Evolutionary conservation across 208 protist species (phyloP).

Genomic region (Leptomonas pyrrhocoris): DNA sequence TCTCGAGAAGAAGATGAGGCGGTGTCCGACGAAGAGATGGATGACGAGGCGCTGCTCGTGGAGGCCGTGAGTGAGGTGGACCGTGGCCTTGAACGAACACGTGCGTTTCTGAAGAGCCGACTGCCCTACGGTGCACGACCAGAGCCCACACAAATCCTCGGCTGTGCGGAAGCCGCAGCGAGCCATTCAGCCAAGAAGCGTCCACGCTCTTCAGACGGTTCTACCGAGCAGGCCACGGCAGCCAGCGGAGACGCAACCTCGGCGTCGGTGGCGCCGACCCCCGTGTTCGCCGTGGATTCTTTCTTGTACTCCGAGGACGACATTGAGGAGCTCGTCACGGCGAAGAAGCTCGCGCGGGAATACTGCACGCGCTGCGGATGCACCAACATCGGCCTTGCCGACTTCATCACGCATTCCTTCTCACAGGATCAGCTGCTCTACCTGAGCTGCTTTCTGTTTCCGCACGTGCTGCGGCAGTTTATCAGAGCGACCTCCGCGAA

Average conservation of each 20-base stretch:
- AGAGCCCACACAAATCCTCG: conserved; percentile 41
- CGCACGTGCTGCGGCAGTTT: conserved; percentile 17
- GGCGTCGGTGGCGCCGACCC: conserved; percentile 10
- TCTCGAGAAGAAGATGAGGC: conserved; percentile 4
- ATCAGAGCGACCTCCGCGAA: neutral
- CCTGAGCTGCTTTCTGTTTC: conserved; percentile 71
- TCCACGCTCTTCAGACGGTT: conserved; percentile 2
- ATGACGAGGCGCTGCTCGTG: conserved; percentile 37
- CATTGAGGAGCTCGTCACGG: conserved; percentile 61
- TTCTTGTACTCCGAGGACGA: conserved; percentile 80
- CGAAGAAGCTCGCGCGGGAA: conserved; percentile 46
- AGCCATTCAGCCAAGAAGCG: conserved; percentile 14
- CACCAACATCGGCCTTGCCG: conserved; percentile 50
- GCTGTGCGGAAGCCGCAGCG: neutral
- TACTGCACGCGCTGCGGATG: conserved; percentile 77
- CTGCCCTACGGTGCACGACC: conserved; percentile 46
- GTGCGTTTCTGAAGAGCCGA: conserved; percentile 45
- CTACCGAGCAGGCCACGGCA: neutral
- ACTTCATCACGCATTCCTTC: conserved; percentile 89
- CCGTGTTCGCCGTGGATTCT: conserved; percentile 72
- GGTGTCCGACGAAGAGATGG: conserved; percentile 18
- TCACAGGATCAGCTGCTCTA: conserved; percentile 81
- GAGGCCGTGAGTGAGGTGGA: conserved; percentile 52
- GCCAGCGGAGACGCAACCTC: neutral
- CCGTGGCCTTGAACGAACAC: conserved; percentile 47